Base-by-base conservation (phyloP, 495 filamentous ascomycete species). In the Tuber borchii region DNA sequence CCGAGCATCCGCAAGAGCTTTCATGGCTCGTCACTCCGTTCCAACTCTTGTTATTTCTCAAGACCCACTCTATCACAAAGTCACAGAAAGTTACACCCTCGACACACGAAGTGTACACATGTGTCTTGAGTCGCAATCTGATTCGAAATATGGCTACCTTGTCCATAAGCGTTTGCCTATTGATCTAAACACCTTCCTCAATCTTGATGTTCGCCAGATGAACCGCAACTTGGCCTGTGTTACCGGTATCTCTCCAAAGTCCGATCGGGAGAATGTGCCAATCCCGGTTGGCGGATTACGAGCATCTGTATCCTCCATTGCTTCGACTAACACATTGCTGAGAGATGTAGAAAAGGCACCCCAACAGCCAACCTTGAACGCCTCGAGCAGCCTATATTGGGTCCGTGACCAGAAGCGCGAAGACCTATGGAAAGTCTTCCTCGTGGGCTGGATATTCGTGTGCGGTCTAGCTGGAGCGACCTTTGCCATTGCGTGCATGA, bases 201-300 rank as follows among this genome's bases (percentile, higher is more conserved):
- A 89, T 70, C 91, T 94, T 79, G 89, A 92, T 75, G 88, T 90
- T 37, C 84, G 88, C 43, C 92, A 94, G 80, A 87, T 94, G 81
- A 93, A 93, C 81, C 85, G 90, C 73, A 92, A 93, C 79, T 82
- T 94, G 71, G 90, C 91, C 72, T 91, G 88, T 61, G 84, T 94
- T 71, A 90, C 89, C 40, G 87, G 86, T 14, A 79, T 79, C 72
- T 75, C 76, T 43, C 56, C 56, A 65, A 65, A 65, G 34, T 78
- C 79, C 51, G 79, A 70, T 40, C 76, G 75, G 70, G 76, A 73
- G 68, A 79, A 79, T 20, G 70, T 76, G 42, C 76, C 75, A 26
- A 74, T 74, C 45, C 76, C 71, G 71, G 74, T 81, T 79, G 76
- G 75, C 69, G 76, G 80, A 75, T 61, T 80, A 43, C 79, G 72